Evolutionary conservation across 1,284 basidiomycete genomes (phyloP), one percentile per base, ranked within the genome.

Genomic region (Malassezia vespertilionis): DNA sequence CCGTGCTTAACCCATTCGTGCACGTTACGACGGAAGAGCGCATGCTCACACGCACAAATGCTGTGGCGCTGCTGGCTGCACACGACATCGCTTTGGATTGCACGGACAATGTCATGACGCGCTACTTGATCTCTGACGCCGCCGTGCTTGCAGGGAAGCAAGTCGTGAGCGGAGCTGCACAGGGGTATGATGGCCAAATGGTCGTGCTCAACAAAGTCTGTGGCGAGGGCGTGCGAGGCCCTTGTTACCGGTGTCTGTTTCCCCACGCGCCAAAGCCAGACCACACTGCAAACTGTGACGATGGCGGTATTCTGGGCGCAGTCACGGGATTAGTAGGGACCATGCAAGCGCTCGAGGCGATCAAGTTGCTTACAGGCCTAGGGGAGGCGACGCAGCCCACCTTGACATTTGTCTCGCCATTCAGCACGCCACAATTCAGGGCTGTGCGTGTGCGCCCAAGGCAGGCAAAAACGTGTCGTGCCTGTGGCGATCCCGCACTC

Each of bases 221-320:
- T 28, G 27, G 22, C 10, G 49, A 37, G 2, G 38, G 39, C 11
- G 20, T 74, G 17, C 72, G 77, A 12, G 83, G 89, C 1, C 89
- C 90, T 0, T 99, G 93, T 72, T 95, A 95, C 72, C 78, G 93
- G 4, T 97, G 93, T 66, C 73, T 97, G 22, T 96, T 91, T 72
- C 90, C 91, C 0, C 31, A 49, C 20, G 58, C 67, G 9, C 67
- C 67, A 2, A 38, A 42, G 12, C 65, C 65, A 8, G 58, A 64
- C 24, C 60, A 70, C 18, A 63, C 68, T 22, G 54, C 55, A 5
- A 81, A 81, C 11, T 97, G 93, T 61, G 86, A 84, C 57, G 90
- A 96, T 66, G 78, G 83, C 11, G 93, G 93, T 2, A 84, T 99
- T 2, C 74, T 96, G 33, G 91, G 91, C 0, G 80, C 78, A 0